Conservation (phyloP, 495 filamentous ascomycete species). For the Penicillium parvum region DNA sequence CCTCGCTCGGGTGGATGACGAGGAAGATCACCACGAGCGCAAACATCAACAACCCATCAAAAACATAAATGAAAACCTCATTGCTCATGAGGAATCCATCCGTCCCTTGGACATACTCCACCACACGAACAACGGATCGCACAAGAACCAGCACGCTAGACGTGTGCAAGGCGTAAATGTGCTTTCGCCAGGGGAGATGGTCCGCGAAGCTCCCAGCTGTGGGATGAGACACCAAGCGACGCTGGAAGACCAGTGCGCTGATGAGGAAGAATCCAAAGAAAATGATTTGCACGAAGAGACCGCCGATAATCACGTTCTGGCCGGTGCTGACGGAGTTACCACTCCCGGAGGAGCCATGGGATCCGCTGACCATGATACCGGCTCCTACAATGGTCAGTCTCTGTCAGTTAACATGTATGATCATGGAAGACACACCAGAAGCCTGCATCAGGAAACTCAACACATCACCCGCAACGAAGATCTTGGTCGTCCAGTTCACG, state of each 20-base stretch:
- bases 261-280: conserved; percentile 52
- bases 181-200: conserved; percentile 45
- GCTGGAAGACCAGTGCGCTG: conserved; percentile 40
- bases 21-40: conserved; percentile 49
- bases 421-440: conserved; percentile 12
- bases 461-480: conserved; percentile 30
- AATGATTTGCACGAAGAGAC: conserved; percentile 46
- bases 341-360: conserved; percentile 7
- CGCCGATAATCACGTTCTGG: conserved; percentile 39
- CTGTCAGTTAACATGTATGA: not conserved
- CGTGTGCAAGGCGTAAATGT: conserved; percentile 49
- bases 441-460: conserved; percentile 24
- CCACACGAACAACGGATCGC: conserved; percentile 56
- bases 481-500: conserved; percentile 19
- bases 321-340: conserved; percentile 8
- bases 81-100: conserved; percentile 48
- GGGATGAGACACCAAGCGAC: conserved; percentile 20
- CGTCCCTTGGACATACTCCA: conserved; percentile 58
- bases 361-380: conserved; percentile 24
- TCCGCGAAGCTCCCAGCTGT: conserved; percentile 13
- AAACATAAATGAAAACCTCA: conserved; percentile 60
- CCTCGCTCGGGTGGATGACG: conserved; percentile 26
- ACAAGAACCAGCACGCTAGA: conserved; percentile 54
- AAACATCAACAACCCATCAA: conserved; percentile 57
- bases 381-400: conserved; percentile 17